These are phyloP conservation scores for Cupressus sempervirens DNA, from an alignment of 75 land plant species.

Conservation along the genomic window DNA sequence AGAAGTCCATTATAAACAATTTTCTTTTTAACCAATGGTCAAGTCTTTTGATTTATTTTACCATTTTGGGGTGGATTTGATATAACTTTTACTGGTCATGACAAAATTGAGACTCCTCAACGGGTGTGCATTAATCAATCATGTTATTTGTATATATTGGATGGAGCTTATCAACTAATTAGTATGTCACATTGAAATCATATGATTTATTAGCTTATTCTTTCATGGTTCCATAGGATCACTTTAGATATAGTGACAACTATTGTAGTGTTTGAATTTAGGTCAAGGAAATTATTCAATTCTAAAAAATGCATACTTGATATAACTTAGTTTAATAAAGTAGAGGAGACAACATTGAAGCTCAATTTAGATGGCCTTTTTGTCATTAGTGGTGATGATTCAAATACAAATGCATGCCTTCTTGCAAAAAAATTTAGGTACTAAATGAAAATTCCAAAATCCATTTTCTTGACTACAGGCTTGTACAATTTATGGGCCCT, in stretches of 20 bases:
- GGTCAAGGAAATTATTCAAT: background rate
- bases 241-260: background rate
- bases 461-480: background rate
- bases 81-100: constrained; percentile 96
- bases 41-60: constrained; percentile 12
- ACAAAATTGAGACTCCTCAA: constrained; percentile 98
- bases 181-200: background rate
- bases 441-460: background rate
- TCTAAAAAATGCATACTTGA: background rate
- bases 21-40: background rate
- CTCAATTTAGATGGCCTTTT: constrained; percentile 95
- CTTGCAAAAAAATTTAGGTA: constrained; percentile 92
- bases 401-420: constrained; percentile 97
- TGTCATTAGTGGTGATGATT: constrained; percentile 96
- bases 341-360: constrained; percentile 75
- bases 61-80: constrained; percentile 87
- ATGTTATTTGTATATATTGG: background rate
- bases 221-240: background rate
- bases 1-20: background rate
- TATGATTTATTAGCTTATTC: background rate
- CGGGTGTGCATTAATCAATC: constrained; percentile 44
- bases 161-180: background rate
- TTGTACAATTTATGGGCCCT: background rate
- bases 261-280: background rate
- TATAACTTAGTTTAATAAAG: constrained; percentile 79